phyloP scores from a whole-genome alignment of 768 basidiomycete genomes.

The Hydnomerulius pinastri region DNA sequence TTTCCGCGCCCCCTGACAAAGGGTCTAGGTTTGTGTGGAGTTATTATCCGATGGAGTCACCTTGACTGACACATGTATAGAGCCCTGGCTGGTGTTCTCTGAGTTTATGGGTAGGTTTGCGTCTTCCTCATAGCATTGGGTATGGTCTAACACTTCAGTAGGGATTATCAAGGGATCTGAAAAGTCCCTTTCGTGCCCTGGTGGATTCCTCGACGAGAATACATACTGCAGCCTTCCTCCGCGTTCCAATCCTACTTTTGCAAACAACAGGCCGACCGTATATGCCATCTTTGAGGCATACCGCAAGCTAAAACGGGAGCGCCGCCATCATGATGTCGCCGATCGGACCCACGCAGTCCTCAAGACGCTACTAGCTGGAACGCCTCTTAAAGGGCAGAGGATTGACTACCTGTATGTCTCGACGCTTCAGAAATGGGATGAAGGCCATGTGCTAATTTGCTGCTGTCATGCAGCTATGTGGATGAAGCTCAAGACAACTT shows the following conservation, averaged over 20 bases:
- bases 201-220: too few relatives aligned
- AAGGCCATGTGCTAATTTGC: neutral
- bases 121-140: neutral
- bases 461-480: conserved; percentile 48
- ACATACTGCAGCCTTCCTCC: too few relatives aligned
- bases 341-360: too few relatives aligned
- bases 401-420: too few relatives aligned
- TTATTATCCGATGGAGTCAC: neutral
- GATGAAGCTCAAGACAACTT: conserved; percentile 78
- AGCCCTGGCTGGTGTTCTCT: conserved; percentile 61
- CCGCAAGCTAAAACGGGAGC: too few relatives aligned
- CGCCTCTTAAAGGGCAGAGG: too few relatives aligned
- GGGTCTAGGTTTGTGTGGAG: conserved; percentile 46
- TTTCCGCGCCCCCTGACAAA: conserved; percentile 53
- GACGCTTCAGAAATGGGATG: neutral
- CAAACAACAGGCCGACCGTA: too few relatives aligned
- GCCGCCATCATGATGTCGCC: too few relatives aligned
- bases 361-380: too few relatives aligned
- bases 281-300: too few relatives aligned
- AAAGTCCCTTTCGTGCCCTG: too few relatives aligned
- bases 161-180: conserved; percentile 71
- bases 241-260: too few relatives aligned
- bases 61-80: conserved; percentile 33
- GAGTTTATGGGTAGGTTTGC: conserved; percentile 59
- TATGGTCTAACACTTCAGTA: neutral